Evolutionary conservation across 257 asterid species (phyloP).

Genomic region (Ballota nigra): DNA sequence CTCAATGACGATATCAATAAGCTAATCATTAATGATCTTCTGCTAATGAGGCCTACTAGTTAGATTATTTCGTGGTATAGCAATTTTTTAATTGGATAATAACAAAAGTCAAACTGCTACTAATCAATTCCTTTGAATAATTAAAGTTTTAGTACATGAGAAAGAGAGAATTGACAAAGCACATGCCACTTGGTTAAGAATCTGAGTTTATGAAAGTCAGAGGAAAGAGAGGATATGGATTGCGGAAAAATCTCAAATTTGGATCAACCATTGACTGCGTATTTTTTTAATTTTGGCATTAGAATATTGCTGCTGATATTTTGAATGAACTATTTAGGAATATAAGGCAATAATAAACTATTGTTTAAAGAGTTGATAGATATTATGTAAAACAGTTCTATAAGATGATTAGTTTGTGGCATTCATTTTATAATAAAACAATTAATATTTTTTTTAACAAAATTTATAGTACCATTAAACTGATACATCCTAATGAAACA

Average conservation of each 20-base stretch:
- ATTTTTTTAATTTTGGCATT: neutral
- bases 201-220: conserved; percentile 26
- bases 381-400: no score
- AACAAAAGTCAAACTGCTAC: conserved; percentile 29
- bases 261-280: neutral
- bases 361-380: no score
- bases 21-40: neutral
- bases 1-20: neutral
- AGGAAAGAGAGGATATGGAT: conserved; percentile 25
- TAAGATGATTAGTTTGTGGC: no score
- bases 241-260: conserved; percentile 12
- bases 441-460: no score
- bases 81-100: conserved; percentile 26
- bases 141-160: conserved; percentile 11
- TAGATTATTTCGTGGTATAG: conserved; percentile 11
- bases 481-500: no score
- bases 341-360: no score
- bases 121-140: conserved; percentile 10
- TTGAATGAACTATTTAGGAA: neutral
- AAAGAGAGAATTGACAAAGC: neutral
- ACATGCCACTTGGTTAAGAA: conserved; percentile 21
- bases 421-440: no score
- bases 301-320: neutral
- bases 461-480: no score
- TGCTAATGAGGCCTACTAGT: conserved; percentile 14